Evolutionary conservation across 148 eudicot genomes (phyloP), one percentile per base, ranked within the genome.

Genomic region (Agrostemma githago): DNA sequence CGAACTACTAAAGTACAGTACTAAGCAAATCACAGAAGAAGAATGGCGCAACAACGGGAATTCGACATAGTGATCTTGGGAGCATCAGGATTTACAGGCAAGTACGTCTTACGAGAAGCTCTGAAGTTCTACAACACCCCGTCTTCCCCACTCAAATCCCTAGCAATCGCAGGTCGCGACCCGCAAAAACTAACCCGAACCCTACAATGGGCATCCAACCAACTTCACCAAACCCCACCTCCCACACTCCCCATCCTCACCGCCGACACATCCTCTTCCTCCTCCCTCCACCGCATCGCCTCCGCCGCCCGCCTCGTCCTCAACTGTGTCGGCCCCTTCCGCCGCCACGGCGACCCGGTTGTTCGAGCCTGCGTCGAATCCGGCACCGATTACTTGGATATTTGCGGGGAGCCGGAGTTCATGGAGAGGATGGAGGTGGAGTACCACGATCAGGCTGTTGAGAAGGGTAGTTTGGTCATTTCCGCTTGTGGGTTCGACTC

Each of bases 401-500:
- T 93, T 4, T 84, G 88, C 15, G 98, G 98, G 0, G 98, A 93
- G 77, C 96, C 96, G 16, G 98, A 90, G 87, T 90, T 90, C 62
- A 93, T 93, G 98, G 98, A 93, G 84, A 72, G 78, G 59, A 74
- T 80, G 76, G 98, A 90, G 84, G 89, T 77, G 0, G 11, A 14
- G 11, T 86, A 75, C 72, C 84, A 85, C 65, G 89, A 83, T 7
- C 71, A 65, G 58, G 94, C 91, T 10, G 78, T 10, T 72, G 86
- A 89, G 68, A 87, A 62, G 62, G 95, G 95, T 0, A 67, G 86
- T 68, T 77, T 93, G 86, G 87, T 93, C 26, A 66, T 93, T 46
- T 91, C 90, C 3, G 98, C 91, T 4, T 93, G 98, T 72, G 98
- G 97, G 86, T 93, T 91, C 41, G 98, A 91, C 66, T 91, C 98